phyloP scores from a whole-genome alignment of 108 stramenopile species.

The Seminavis robusta region DNA sequence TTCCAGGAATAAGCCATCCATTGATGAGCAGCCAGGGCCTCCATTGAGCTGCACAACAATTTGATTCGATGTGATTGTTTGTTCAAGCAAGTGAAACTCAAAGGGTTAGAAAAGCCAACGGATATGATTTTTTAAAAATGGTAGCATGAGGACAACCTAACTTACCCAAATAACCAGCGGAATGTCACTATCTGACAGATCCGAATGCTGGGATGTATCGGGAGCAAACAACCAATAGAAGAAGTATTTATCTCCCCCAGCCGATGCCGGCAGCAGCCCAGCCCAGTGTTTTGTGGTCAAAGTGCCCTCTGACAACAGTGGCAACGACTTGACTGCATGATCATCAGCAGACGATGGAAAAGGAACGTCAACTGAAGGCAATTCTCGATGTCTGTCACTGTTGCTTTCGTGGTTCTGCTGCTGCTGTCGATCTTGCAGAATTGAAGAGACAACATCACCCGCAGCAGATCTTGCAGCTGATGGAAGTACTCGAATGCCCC shows the following conservation, averaged over 20 bases:
- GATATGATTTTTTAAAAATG: slow-evolving; percentile 3
- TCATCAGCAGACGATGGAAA: slow-evolving; percentile 35
- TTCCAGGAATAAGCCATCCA: slow-evolving; percentile 97
- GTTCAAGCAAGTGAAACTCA: too few relatives aligned
- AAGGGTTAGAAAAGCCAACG: not conserved
- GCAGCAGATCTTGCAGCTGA: too few relatives aligned
- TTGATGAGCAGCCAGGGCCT: slow-evolving; percentile 88
- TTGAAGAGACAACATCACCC: too few relatives aligned
- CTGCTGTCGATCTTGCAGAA: too few relatives aligned
- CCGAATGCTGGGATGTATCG: slow-evolving; percentile 11
- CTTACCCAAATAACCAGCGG: slow-evolving; percentile 94
- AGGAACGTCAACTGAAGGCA: slow-evolving; percentile 27
- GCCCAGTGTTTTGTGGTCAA: slow-evolving; percentile 62
- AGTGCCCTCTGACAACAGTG: slow-evolving; percentile 37
- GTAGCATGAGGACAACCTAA: slow-evolving; percentile 62
- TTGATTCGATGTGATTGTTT: slow-evolving; percentile 1
- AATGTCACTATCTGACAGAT: slow-evolving; percentile 36
- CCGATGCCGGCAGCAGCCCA: slow-evolving; percentile 62
- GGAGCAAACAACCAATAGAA: slow-evolving; percentile 98
- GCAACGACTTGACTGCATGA: slow-evolving; percentile 63
- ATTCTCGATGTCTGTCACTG: too few relatives aligned
- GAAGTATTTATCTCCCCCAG: slow-evolving; percentile 67
- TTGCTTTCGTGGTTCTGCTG: too few relatives aligned
- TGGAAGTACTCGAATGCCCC: too few relatives aligned
- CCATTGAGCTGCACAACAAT: too few relatives aligned